Conservation (phyloP, 371 early-diverging fungal genomes). For the Mortierella sp. region DNA sequence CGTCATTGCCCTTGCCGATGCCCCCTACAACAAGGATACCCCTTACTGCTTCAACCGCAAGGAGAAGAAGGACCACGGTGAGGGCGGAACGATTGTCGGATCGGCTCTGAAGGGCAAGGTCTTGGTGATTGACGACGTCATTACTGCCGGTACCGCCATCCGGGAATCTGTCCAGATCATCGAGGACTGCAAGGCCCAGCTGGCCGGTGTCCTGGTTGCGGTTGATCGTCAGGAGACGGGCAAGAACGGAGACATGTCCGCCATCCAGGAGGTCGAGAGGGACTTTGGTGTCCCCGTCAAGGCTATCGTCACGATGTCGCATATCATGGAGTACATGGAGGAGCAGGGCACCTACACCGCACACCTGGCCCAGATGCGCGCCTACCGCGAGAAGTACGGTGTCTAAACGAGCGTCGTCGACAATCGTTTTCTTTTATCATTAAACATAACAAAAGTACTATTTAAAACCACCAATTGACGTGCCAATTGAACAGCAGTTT, state of each 20-base stretch:
- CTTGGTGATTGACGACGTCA: conserved; percentile 97
- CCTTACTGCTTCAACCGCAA: conserved; percentile 97
- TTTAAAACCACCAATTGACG: neutral
- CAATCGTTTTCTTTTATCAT: neutral
- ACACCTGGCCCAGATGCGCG: conserved; percentile 73
- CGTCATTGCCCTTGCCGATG: conserved; percentile 76
- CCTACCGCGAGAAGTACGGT: conserved; percentile 81
- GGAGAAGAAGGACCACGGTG: conserved; percentile 98
- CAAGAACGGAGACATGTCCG: conserved; percentile 72
- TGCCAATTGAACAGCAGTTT: neutral
- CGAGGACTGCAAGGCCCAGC: conserved; percentile 60
- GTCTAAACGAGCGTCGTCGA: conserved; percentile 45
- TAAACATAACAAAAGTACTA: neutral
- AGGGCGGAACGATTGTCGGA: conserved; percentile 96
- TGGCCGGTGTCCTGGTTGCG: conserved; percentile 91
- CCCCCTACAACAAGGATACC: conserved; percentile 70
- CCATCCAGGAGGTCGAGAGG: conserved; percentile 94
- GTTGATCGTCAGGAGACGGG: conserved; percentile 94
- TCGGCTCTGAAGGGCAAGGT: conserved; percentile 81
- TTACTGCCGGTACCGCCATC: conserved; percentile 98
- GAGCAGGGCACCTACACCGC: conserved; percentile 79
- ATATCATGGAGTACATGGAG: conserved; percentile 91
- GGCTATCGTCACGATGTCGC: conserved; percentile 88
- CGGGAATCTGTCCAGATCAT: conserved; percentile 90
- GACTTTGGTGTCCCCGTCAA: conserved; percentile 84